Evolutionary conservation across 768 basidiomycete genomes (phyloP), one percentile per base, ranked within the genome.

Genomic region (Butyriboletus loyo): DNA sequence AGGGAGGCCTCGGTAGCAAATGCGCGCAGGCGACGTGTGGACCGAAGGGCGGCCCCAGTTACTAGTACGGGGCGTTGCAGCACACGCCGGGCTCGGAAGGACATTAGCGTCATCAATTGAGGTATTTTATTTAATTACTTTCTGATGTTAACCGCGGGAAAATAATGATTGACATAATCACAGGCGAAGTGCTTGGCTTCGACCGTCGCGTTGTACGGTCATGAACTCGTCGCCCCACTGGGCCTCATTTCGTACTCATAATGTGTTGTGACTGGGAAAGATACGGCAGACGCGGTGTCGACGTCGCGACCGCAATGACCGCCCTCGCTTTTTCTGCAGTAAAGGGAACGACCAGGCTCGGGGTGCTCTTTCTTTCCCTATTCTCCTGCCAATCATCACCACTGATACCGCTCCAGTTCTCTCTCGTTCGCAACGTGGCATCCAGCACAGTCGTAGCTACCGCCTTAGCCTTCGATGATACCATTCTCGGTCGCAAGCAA

Each of bases 251-350:
- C 36, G 24, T 36, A 25, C 39, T 49, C n/a, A 28, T 47, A 21
- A 72, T 75, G 72, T 54, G 61, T 49, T 60, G 59, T 24, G 62
- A 73, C 55, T 75, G 73, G 70, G 72, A 76, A 63, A 73, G 65
- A 55, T 73, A 66, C 46, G 66, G 73, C 30, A 77, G 86, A 63
- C 76, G 82, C 58, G 77, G 84, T 50, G 74, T 90, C 52, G 86
- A 88, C 61, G 68, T 84, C 37, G 89, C 87, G 10, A 84, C 85
- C 8, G 68, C 81, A 41, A 77, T 83, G 19, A 77, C 83, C 32
- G 75, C 81, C n/a, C 51, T 86, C 41, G 81, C 85, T 21, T 92
- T 92, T 60, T 78, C 76, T 24, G 82, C 81, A 10, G 86, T 78
- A 8, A 89, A 87, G 67, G 70, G 72, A 15, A 77, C 83, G 31